These are phyloP conservation scores for Candida labiduridarum DNA, from an alignment of 1,139 yeast species.

Conservation along the genomic window DNA sequence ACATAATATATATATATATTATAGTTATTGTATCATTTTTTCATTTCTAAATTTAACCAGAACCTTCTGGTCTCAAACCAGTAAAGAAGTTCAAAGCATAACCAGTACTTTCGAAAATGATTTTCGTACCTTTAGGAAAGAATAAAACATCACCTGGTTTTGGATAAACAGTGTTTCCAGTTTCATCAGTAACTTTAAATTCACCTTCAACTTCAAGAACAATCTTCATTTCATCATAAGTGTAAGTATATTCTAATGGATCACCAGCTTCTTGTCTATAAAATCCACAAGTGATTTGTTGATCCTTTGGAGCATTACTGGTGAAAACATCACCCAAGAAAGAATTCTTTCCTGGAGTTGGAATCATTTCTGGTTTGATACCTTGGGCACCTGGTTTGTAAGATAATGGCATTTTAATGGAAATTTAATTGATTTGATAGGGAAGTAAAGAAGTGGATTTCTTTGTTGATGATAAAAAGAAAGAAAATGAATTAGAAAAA, in stretches of 20 bases:
- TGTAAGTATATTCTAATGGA: slow-evolving; percentile 63
- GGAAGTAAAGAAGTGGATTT: not conserved
- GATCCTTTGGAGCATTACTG: slow-evolving; percentile 58
- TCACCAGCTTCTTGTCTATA: slow-evolving; percentile 69
- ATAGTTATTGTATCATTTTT: too few species aligned
- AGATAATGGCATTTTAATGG: slow-evolving; percentile 39
- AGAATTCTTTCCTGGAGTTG: slow-evolving; percentile 62
- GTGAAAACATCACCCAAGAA: slow-evolving; percentile 66
- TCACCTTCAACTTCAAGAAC: slow-evolving; percentile 67
- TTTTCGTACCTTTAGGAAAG: slow-evolving; percentile 66
- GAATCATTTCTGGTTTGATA: slow-evolving; percentile 58
- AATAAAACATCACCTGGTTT: slow-evolving; percentile 69
- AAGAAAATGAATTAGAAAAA: not conserved
- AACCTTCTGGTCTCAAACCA: slow-evolving; percentile 57
- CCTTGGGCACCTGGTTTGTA: slow-evolving; percentile 58
- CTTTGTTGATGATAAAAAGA: not conserved
- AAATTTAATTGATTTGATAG: not conserved
- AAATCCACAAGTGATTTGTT: slow-evolving; percentile 66
- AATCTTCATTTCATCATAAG: slow-evolving; percentile 73
- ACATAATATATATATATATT: too few species aligned
- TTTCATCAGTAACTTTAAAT: slow-evolving; percentile 61
- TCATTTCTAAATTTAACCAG: slow-evolving; percentile 17
- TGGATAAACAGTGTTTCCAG: slow-evolving; percentile 58
- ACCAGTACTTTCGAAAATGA: slow-evolving; percentile 67
- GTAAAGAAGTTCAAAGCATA: slow-evolving; percentile 67